Conservation (phyloP, 129 eudicot species). For the Rutidosis leptorrhynchoides region DNA sequence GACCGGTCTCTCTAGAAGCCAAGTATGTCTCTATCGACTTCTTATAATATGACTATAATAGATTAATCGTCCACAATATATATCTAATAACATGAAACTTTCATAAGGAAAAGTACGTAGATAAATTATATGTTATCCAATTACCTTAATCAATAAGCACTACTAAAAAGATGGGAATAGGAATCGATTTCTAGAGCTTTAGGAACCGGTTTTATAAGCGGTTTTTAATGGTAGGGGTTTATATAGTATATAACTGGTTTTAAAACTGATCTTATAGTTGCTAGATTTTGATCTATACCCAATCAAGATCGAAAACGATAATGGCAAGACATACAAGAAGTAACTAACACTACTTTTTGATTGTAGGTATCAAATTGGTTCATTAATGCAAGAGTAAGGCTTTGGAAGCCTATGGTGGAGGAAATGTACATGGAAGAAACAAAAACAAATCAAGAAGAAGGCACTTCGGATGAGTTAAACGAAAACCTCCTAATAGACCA, state of each 20-base stretch:
- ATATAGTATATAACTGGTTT: no score
- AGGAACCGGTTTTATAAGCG: no score
- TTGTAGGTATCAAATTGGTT: conserved; percentile 97
- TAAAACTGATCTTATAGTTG: neutral
- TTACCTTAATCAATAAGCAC: neutral
- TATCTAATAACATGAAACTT: neutral
- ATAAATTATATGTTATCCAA: neutral
- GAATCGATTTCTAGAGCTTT: no score
- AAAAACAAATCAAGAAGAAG: conserved; percentile 53
- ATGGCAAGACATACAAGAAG: neutral
- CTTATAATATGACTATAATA: conserved; percentile 15
- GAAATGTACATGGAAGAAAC: conserved; percentile 94
- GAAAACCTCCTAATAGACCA: conserved; percentile 40
- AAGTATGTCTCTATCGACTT: conserved; percentile 48
- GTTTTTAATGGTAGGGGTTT: no score
- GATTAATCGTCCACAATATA: neutral
- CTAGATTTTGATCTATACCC: neutral
- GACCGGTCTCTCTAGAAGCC: conserved; percentile 98
- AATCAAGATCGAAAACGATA: conserved; percentile 8
- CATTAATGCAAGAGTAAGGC: conserved; percentile 94
- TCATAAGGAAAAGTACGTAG: neutral
- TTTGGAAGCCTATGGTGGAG: conserved; percentile 99
- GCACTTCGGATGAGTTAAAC: conserved; percentile 37
- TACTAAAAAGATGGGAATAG: no score
- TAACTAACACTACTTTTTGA: neutral